Percentiles rank a stretch among this genome's conserved stretches.
These are phyloP conservation scores for Paxillus involutus DNA, from an alignment of 768 basidiomycete species.

Conservation along the genomic window DNA sequence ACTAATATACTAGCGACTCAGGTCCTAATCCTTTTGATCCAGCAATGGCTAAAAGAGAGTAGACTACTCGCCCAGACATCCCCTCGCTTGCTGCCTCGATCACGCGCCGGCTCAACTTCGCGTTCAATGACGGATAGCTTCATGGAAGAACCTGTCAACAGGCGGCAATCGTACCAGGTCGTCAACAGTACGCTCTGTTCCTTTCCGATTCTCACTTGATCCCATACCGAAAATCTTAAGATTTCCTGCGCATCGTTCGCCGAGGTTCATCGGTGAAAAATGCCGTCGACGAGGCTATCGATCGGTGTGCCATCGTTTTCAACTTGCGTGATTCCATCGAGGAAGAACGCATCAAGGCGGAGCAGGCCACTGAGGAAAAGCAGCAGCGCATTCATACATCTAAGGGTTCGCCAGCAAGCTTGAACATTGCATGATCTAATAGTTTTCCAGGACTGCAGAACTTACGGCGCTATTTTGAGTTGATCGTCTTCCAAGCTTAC, in stretches of 20 bases:
- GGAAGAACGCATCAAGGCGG: conserved; percentile 71
- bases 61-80: conserved; percentile 31
- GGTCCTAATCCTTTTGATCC: conserved; percentile 81
- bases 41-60: conserved; percentile 69
- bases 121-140: conserved; percentile 25
- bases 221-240: conserved; percentile 36
- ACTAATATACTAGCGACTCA: conserved; percentile 27
- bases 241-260: conserved; percentile 81
- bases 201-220: not conserved
- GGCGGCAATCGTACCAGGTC: conserved; percentile 74
- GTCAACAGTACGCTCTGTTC: conserved; percentile 74
- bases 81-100: conserved; percentile 29
- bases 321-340: conserved; percentile 92
- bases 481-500: conserved; percentile 90
- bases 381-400: conserved; percentile 66
- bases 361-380: conserved; percentile 71
- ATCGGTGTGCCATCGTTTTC: conserved; percentile 78
- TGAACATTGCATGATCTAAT: conserved; percentile 6
- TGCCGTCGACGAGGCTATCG: conserved; percentile 84
- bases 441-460: conserved; percentile 63
- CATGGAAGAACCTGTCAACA: conserved; percentile 25
- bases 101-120: conserved; percentile 45
- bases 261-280: conserved; percentile 85
- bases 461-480: conserved; percentile 79
- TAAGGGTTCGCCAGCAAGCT: conserved; percentile 50